Conservation (phyloP, 805 yeast genomes). For the Metschnikowia shivogae region DNA sequence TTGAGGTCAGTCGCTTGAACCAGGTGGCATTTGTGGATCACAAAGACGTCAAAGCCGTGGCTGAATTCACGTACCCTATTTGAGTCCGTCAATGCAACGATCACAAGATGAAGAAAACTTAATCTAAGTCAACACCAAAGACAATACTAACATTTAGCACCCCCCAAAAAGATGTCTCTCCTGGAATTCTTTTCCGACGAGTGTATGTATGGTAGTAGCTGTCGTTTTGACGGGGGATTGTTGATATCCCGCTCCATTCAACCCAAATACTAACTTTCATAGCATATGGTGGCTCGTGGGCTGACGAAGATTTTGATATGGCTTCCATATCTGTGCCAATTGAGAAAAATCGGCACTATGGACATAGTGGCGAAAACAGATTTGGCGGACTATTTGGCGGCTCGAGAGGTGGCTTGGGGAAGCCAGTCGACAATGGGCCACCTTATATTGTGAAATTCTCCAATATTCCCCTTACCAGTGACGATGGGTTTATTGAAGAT, state of each 20-base stretch:
- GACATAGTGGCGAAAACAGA: conserved; percentile 8
- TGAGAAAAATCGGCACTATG: conserved; percentile 31
- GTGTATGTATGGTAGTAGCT: conserved; percentile 29
- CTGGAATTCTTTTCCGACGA: conserved; percentile 44
- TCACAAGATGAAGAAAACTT: too few species aligned
- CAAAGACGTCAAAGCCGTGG: too few species aligned
- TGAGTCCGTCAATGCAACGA: too few species aligned
- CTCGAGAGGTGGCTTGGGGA: conserved; percentile 7
- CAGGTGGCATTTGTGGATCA: too few species aligned
- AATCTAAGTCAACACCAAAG: too few species aligned
- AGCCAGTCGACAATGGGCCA: conserved; percentile 33
- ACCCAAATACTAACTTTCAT: conserved; percentile 15
- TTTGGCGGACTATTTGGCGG: conserved; percentile 8
- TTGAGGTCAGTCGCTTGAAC: too few species aligned
- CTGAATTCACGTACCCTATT: too few species aligned
- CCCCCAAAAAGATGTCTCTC: conserved; percentile 45
- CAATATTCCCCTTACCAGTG: conserved; percentile 54
- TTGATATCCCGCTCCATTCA: too few species aligned
- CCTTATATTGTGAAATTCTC: conserved; percentile 65
- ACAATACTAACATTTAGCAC: conserved; percentile 23
- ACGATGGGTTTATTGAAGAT: conserved; percentile 50
- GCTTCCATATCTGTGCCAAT: conserved; percentile 45
- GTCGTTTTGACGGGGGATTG: too few species aligned
- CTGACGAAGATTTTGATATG: conserved; percentile 43
- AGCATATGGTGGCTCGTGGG: conserved; percentile 48